Evolutionary conservation across 1,284 basidiomycete genomes (phyloP), one percentile per base, ranked within the genome.

Genomic region (Leccinum holopus): DNA sequence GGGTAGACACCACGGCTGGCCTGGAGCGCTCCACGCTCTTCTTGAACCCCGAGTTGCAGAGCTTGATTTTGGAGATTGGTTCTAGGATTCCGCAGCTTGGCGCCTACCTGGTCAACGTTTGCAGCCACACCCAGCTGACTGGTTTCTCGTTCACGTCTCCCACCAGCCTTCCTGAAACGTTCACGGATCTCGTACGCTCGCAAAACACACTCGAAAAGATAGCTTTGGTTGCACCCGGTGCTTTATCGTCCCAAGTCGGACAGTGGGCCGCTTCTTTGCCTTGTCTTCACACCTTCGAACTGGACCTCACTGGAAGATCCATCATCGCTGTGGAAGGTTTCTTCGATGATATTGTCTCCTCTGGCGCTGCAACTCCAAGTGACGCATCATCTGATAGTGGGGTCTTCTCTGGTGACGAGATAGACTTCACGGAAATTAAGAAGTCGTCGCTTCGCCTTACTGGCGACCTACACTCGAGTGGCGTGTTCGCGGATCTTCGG

Each of bases 291-390:
- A 81, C 79, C 58, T 77, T 92, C 60, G 84, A 87, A 66, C 78
- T 92, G 55, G 90, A 92, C 71, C 79, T 92, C 35, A 85, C 88
- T 0, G 86, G 86, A 60, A 80, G 87, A 59, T 83, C 86, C 9
- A 77, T 81, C 58, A 84, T 84, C 30, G 85, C 87, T 0, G 86
- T 91, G 18, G 87, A 90, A 74, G 86, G 86, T 14, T 92, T 92
- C 76, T 91, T 92, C 71, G 85, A 87, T 70, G 85, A 89, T 59
- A 77, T 90, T 67, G 77, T 83, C 37, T 80, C 81, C 35, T 89
- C 88, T 0, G 90, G 89, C 11, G 81, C 80, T 64, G 84, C 83
- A 32, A 88, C 89, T 4, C 90, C 90, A 2, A 84, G 80, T 66
- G 87, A 87, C 16, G 82, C 80, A 18, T 82, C 86, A 57, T 87